Percentiles rank a stretch among this genome's conserved stretches.
Conservation (phyloP, 441 rosid species). For the Jatropha multifida region DNA sequence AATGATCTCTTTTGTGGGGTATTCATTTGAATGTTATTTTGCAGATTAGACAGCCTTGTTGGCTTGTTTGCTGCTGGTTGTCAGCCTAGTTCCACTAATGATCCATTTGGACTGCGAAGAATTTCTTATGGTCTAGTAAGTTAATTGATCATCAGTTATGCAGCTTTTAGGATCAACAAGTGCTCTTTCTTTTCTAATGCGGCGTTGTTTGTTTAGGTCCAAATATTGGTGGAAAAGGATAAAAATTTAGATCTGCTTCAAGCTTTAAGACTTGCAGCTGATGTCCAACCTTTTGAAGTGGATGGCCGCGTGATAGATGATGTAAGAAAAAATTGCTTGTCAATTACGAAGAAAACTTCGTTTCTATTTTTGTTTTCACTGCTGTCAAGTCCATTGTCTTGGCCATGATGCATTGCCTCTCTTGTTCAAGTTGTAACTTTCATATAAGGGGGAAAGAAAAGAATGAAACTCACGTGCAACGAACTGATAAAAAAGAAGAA, state of each 20-base stretch:
- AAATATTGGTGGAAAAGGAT: slow-evolving; percentile 79
- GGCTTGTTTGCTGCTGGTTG: slow-evolving; percentile 98
- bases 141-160: slow-evolving; percentile 24
- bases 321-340: slow-evolving; percentile 49
- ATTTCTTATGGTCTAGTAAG: slow-evolving; percentile 96
- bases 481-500: too few relatives aligned
- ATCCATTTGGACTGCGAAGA: slow-evolving; percentile 94
- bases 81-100: slow-evolving; percentile 93
- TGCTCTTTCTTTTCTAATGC: slow-evolving; percentile 6
- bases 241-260: slow-evolving; percentile 60
- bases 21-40: slow-evolving; percentile 22
- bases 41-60: slow-evolving; percentile 92
- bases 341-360: neutral
- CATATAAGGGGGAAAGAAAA: neutral
- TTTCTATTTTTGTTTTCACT: neutral
- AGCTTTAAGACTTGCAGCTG: slow-evolving; percentile 75
- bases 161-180: slow-evolving; percentile 12
- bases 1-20: neutral
- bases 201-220: slow-evolving; percentile 59
- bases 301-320: slow-evolving; percentile 56
- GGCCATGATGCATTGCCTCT: neutral
- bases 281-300: slow-evolving; percentile 67
- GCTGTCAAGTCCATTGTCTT: neutral
- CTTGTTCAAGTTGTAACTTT: neutral
- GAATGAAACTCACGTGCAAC: neutral